These are phyloP conservation scores for Aquilaria yunnanensis DNA, from an alignment of 345 rosid genomes.

Conservation along the genomic window DNA sequence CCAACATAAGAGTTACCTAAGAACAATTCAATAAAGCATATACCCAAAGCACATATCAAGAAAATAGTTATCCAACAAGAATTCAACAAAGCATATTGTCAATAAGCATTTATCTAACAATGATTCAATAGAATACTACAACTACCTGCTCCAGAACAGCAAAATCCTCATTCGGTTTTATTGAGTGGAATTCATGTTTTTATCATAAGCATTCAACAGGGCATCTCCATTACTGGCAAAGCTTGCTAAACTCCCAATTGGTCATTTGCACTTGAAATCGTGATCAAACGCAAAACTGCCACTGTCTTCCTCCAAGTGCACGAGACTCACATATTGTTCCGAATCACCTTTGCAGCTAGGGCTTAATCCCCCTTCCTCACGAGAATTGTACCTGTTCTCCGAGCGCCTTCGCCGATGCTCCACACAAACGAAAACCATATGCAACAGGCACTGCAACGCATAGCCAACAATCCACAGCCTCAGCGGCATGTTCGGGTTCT, in stretches of 20 bases:
- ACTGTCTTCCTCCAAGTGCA: slow-evolving; percentile 54
- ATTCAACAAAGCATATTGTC: too few relatives aligned
- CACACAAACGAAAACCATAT: slow-evolving; percentile 71
- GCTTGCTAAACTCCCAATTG: slow-evolving; percentile 24
- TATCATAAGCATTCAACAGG: too few relatives aligned
- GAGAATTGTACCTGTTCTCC: slow-evolving; percentile 25
- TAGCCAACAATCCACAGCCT: slow-evolving; percentile 85
- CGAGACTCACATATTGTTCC: slow-evolving; percentile 55
- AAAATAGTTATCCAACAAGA: too few relatives aligned
- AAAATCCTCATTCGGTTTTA: slow-evolving; percentile 80
- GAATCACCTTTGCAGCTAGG: slow-evolving; percentile 41
- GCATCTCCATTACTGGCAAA: slow-evolving; percentile 26
- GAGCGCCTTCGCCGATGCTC: slow-evolving; percentile 62
- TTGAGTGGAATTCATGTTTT: slow-evolving; percentile 10
- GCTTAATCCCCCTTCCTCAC: slow-evolving; percentile 45
- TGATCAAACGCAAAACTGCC: slow-evolving; percentile 38
- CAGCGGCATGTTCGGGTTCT: slow-evolving; percentile 65
- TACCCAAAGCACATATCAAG: too few relatives aligned
- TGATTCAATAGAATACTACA: not conserved
- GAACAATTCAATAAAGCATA: too few relatives aligned
- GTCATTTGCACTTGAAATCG: slow-evolving; percentile 13
- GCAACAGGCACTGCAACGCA: slow-evolving; percentile 75
- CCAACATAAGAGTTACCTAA: too few relatives aligned
- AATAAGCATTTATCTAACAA: too few relatives aligned
- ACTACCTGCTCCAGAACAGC: slow-evolving; percentile 87